A percentile compares a stretch with the other conserved stretches of the same genome.
Conservation (phyloP, 495 filamentous ascomycete species). For the Aspergillus campestris region DNA sequence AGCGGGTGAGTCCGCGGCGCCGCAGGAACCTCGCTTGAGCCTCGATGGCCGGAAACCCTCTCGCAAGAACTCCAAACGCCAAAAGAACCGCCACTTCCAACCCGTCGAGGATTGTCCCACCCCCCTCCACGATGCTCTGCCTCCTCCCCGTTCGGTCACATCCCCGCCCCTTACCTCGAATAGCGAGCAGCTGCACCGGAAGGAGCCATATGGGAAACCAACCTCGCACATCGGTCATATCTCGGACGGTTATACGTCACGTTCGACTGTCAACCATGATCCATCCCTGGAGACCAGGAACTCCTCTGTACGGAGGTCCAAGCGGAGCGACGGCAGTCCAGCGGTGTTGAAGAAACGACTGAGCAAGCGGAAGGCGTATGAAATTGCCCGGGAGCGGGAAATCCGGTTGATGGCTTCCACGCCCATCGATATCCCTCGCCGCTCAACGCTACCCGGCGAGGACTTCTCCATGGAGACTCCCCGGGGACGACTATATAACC, state of each 20-base stretch:
- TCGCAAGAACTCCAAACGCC: conserved; percentile 33
- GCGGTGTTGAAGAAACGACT: conserved; percentile 56
- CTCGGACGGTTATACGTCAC: conserved; percentile 31
- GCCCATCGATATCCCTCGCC: conserved; percentile 55
- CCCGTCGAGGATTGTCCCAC: conserved; percentile 21
- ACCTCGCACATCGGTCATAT: conserved; percentile 22
- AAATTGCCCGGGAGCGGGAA: conserved; percentile 72
- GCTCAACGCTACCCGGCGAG: conserved; percentile 39
- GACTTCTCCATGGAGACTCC: conserved; percentile 52
- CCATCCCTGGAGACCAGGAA: conserved; percentile 33
- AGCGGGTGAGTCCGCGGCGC: conserved; percentile 17
- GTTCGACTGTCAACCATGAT: conserved; percentile 38
- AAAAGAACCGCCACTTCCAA: conserved; percentile 27
- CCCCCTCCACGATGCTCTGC: conserved; percentile 21
- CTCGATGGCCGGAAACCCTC: conserved; percentile 29
- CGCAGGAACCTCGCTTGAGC: conserved; percentile 22
- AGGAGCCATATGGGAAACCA: conserved; percentile 15
- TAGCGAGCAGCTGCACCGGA: conserved; percentile 12
- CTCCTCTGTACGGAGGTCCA: conserved; percentile 57
- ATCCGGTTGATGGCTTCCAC: conserved; percentile 70
- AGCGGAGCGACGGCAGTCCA: conserved; percentile 46
- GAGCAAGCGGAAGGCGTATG: conserved; percentile 68
- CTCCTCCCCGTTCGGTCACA: conserved; percentile 21
- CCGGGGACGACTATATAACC: conserved; percentile 47
- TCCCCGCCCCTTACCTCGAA: conserved; percentile 12